A percentile compares a stretch with the other conserved stretches of the same genome.
Conservation (phyloP, 768 basidiomycete genomes). For the Mycena galericulata region DNA sequence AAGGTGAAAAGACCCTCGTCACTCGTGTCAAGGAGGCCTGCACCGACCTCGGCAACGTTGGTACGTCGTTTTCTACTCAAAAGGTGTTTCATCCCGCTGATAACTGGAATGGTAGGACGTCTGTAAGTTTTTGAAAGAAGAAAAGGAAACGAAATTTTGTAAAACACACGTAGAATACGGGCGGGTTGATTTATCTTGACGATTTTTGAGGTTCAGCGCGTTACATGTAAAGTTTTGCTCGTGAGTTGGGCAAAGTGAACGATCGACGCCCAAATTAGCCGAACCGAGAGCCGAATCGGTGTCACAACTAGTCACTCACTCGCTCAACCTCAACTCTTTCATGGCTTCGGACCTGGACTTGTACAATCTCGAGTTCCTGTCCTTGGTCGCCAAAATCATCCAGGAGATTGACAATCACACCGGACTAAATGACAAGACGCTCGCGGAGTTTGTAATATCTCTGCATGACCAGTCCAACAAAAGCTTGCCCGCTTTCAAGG, state of each 20-base stretch:
- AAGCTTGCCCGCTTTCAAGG: conserved; percentile 83
- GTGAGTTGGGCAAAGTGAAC: too few relatives aligned
- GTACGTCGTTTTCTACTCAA: conserved; percentile 42
- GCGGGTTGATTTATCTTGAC: too few relatives aligned
- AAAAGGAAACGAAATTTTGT: conserved; percentile 11
- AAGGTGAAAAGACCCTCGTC: conserved; percentile 94
- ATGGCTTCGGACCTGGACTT: conserved; percentile 61
- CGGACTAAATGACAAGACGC: conserved; percentile 88
- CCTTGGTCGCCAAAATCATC: conserved; percentile 90
- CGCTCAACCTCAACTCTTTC: not conserved
- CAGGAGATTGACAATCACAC: conserved; percentile 94
- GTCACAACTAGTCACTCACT: not conserved
- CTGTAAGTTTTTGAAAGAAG: conserved; percentile 10
- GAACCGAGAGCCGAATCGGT: not conserved
- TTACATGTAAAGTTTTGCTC: too few relatives aligned
- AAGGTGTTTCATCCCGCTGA: not conserved
- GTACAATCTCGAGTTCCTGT: conserved; percentile 93
- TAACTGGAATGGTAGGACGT: not conserved
- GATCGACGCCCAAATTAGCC: too few relatives aligned
- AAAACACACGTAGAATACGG: too few relatives aligned
- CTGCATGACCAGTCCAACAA: conserved; percentile 87
- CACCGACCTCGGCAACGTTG: conserved; percentile 81
- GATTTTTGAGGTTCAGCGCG: too few relatives aligned
- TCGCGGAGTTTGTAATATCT: conserved; percentile 94
- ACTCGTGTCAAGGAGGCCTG: conserved; percentile 95